phyloP scores from a whole-genome alignment of 176 grass and related monocot species.

The Oryza punctata region DNA sequence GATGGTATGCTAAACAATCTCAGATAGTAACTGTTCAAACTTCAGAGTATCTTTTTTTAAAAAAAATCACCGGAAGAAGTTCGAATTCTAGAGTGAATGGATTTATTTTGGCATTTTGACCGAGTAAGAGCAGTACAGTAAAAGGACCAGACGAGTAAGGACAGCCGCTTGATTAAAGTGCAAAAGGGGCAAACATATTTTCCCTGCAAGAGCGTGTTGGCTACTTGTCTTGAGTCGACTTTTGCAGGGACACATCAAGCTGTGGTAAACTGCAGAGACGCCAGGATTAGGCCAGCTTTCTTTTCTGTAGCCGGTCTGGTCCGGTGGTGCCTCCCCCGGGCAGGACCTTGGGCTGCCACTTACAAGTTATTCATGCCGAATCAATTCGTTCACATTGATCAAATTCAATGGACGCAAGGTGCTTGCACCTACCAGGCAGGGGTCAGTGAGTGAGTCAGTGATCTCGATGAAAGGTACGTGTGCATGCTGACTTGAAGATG shows the following conservation, averaged over 20 bases:
- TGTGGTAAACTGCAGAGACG: neutral
- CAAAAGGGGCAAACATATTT: neutral
- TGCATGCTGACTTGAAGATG: neutral
- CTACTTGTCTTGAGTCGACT: neutral
- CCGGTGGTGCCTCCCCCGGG: constrained; percentile 51
- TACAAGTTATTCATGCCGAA: neutral
- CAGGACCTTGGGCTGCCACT: neutral
- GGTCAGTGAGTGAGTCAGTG: constrained; percentile 5
- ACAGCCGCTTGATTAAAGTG: neutral
- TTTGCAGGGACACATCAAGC: neutral
- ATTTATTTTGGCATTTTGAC: no score
- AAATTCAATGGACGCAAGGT: constrained; percentile 18
- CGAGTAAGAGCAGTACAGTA: neutral
- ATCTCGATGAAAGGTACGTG: constrained; percentile 24
- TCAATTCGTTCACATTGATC: constrained; percentile 37
- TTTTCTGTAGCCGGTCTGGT: neutral
- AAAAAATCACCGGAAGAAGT: no score
- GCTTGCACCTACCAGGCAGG: neutral
- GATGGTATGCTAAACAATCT: no score
- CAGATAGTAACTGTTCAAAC: no score
- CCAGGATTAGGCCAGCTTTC: neutral
- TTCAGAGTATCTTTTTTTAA: no score
- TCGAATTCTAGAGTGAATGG: no score
- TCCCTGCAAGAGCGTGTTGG: neutral
- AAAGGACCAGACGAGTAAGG: neutral